Evolutionary conservation across 2,329 filamentous ascomycete genomes (phyloP), one percentile per base, ranked within the genome.

Genomic region (Neonectria magnoliae): DNA sequence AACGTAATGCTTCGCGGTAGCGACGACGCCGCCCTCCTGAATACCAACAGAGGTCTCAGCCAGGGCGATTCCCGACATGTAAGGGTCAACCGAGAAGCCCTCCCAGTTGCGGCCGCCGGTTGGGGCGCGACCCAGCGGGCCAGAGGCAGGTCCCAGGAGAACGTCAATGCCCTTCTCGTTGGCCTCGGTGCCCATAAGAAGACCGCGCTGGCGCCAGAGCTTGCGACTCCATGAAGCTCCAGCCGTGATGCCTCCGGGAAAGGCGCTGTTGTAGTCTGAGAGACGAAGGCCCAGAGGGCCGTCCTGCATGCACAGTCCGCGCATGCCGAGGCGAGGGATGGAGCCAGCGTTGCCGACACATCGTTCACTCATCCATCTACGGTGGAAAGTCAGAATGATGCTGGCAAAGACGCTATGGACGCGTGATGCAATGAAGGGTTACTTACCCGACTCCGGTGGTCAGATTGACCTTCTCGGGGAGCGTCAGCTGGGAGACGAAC

Each of bases 381-480:
- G 47, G 3, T 1, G 14, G 1, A 11, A 2, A 3, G 52, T 67
- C 38, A 69, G 66, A 5, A 5, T 8, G 47, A 13, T 20, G 8
- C 29, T 55, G 9, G 9, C 2, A 44, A 16, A n/a, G 89, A 48
- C 48, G 3, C 20, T 41, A 38, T 67, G 41, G 29, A 44, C 4
- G 45, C 25, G 9, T 20, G 38, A 22, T 22, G 7, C 36, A 22
- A 62, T 11, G 4, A 1, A 1, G 5, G 57, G 18, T 6, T 5
- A 81, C 89, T 78, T 81, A 95, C 87, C 94, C 94, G 68, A 91
- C 88, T 78, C 95, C 95, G 1, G 94, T 98, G 3, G 95, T 98
- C 68, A 99, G 78, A 78, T 98, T 98, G 79, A 98, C 93, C 82
- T 97, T 98, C 79, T 98, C 94, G 11, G 89, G 76, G 38, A 97